phyloP scores from a whole-genome alignment of 2,329 filamentous ascomycete species.

The Ramularia endophylla region DNA sequence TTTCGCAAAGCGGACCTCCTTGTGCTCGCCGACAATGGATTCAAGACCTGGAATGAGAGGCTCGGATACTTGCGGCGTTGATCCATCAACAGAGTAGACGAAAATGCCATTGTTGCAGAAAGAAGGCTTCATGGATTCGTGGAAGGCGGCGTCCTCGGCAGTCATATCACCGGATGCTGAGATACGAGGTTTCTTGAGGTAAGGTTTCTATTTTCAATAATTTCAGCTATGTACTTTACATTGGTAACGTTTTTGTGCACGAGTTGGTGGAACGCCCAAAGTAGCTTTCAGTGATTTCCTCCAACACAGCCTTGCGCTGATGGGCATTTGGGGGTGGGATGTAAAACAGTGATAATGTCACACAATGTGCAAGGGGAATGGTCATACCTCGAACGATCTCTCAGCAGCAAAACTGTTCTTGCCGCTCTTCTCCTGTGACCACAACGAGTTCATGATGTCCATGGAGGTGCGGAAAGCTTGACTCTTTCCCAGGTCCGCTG shows the following conservation, averaged over 20 bases:
- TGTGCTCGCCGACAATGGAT: slow-evolving; percentile 56
- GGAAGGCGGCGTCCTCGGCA: slow-evolving; percentile 60
- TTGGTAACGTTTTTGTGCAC: slow-evolving; percentile 2
- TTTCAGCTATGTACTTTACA: slow-evolving; percentile 31
- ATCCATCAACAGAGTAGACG: slow-evolving; percentile 53
- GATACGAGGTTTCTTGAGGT: slow-evolving; percentile 26
- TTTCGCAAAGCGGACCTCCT: slow-evolving; percentile 60
- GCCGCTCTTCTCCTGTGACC: slow-evolving; percentile 62
- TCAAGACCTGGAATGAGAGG: slow-evolving; percentile 51
- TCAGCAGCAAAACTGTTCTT: slow-evolving; percentile 18
- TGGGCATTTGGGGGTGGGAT: slow-evolving; percentile 4
- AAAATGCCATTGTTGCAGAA: slow-evolving; percentile 73
- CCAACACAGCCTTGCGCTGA: slow-evolving; percentile 19
- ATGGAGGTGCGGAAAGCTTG: slow-evolving; percentile 80
- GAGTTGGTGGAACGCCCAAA: slow-evolving; percentile 17
- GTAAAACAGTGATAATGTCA: slow-evolving; percentile 8
- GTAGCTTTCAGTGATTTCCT: slow-evolving; percentile 12
- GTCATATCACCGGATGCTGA: slow-evolving; percentile 57
- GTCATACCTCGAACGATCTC: slow-evolving; percentile 68
- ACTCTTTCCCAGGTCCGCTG: slow-evolving; percentile 21
- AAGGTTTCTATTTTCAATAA: slow-evolving; percentile 26
- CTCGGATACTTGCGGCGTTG: slow-evolving; percentile 37
- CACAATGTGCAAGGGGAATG: slow-evolving; percentile 23
- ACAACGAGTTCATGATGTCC: slow-evolving; percentile 93
- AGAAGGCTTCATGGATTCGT: slow-evolving; percentile 67